phyloP scores from a whole-genome alignment of 345 rosid species.

The Arabidopsis arenosa region DNA sequence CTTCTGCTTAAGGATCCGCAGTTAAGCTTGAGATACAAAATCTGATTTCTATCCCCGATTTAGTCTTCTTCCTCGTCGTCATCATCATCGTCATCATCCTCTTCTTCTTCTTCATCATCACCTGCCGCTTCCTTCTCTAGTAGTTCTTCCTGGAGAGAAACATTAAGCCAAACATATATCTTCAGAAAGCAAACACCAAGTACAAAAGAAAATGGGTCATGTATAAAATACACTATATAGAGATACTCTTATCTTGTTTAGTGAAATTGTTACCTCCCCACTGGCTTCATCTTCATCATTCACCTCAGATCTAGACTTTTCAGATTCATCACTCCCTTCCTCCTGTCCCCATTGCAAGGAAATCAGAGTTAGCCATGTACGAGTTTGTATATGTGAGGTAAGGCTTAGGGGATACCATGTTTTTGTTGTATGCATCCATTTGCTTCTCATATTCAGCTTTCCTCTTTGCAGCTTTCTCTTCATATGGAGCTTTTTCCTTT shows the following conservation, averaged over 20 bases:
- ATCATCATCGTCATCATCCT: constrained; percentile 3
- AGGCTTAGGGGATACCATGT: constrained; percentile 55
- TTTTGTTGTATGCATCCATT: constrained; percentile 84
- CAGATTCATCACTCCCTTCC: constrained; percentile 67
- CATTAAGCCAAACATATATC: neutral
- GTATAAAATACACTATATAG: neutral
- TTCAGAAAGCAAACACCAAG: neutral
- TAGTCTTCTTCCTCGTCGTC: constrained; percentile 41
- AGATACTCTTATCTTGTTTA: neutral
- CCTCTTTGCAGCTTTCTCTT: constrained; percentile 80
- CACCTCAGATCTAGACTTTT: constrained; percentile 70
- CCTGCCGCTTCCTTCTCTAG: constrained; percentile 39
- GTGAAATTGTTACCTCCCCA: constrained; percentile 51
- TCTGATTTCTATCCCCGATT: constrained; percentile 10
- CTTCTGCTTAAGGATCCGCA: constrained; percentile 21
- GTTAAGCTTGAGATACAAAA: constrained; percentile 27
- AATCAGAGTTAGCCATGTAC: constrained; percentile 8
- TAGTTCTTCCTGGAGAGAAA: constrained; percentile 37
- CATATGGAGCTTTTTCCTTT: constrained; percentile 89
- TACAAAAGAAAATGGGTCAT: neutral
- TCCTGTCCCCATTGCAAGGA: constrained; percentile 43
- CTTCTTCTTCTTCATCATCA: constrained; percentile 31
- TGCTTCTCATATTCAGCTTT: constrained; percentile 77
- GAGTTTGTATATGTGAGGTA: neutral
- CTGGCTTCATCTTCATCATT: constrained; percentile 66